A percentile compares a stretch with the other conserved stretches of the same genome.
Conservation (phyloP, 108 stramenopile species). For the Mediolabrus comicus region DNA sequence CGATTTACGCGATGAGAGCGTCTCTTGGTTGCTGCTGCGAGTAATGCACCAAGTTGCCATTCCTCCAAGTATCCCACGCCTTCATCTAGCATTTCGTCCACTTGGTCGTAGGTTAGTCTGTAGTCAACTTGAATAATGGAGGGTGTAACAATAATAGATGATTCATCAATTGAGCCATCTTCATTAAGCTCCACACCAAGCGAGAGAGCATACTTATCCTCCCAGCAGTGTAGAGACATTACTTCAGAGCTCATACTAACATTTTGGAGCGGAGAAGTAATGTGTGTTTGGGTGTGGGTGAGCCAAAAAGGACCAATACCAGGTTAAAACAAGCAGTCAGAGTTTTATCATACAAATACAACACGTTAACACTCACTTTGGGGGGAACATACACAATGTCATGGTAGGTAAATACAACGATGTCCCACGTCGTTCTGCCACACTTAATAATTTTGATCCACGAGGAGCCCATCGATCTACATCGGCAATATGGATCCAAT, state of each 20-base stretch:
- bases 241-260: conserved; percentile 41
- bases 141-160: conserved; percentile 56
- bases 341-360: not conserved
- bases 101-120: conserved; percentile 78
- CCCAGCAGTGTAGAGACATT: conserved; percentile 61
- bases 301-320: not conserved
- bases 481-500: conserved; percentile 90
- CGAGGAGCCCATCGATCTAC: conserved; percentile 72
- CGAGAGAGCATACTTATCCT: conserved; percentile 58
- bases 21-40: conserved; percentile 58
- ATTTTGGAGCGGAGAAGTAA: not conserved
- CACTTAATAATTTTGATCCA: conserved; percentile 49
- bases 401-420: conserved; percentile 66
- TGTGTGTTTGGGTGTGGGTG: too few relatives aligned
- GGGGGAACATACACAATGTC: conserved; percentile 74
- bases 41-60: conserved; percentile 79
- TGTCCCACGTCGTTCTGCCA: conserved; percentile 61
- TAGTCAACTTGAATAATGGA: conserved; percentile 68
- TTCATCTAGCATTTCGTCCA: conserved; percentile 80
- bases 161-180: conserved; percentile 66
- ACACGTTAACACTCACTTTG: conserved; percentile 36
- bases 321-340: not conserved
- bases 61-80: conserved; percentile 78
- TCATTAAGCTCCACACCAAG: conserved; percentile 65
- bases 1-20: conserved; percentile 53